These are phyloP conservation scores for Panicum miliaceum DNA, from an alignment of 176 grass and related monocot genomes.

Conservation along the genomic window DNA sequence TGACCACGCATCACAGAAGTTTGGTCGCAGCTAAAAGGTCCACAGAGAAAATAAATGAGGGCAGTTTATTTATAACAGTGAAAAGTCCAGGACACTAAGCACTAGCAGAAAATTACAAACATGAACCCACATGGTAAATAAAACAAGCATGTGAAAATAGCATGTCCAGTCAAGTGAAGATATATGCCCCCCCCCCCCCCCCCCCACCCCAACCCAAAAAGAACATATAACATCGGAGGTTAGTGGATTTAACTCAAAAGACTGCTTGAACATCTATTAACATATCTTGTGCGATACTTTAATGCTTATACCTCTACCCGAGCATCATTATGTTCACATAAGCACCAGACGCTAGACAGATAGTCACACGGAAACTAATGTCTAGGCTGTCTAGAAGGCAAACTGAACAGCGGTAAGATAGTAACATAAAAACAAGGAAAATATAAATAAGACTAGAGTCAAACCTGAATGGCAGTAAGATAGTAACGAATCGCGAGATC, in stretches of 20 bases:
- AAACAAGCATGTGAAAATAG: neutral
- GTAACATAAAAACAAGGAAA: neutral
- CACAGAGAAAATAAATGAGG: conserved; percentile 32
- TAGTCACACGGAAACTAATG: neutral
- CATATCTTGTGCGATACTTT: neutral
- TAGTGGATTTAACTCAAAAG: neutral
- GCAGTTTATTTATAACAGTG: neutral
- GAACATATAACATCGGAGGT: neutral
- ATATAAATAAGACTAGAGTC: conserved; percentile 21
- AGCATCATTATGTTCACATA: neutral
- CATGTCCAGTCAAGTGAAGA: neutral
- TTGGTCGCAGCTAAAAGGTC: conserved; percentile 72
- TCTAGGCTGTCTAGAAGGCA: neutral
- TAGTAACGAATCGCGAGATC: conserved; percentile 94
- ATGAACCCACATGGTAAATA: neutral
- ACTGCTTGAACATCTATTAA: neutral
- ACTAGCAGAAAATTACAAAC: neutral
- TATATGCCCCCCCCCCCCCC: neutral
- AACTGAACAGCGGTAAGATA: neutral
- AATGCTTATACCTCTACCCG: neutral
- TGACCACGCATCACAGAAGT: conserved; percentile 98
- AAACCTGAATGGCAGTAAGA: conserved; percentile 90
- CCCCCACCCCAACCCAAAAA: too few species aligned
- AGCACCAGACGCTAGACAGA: neutral
- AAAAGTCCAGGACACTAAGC: neutral